Conservation (phyloP, 768 basidiomycete genomes). For the Suillus discolor region DNA sequence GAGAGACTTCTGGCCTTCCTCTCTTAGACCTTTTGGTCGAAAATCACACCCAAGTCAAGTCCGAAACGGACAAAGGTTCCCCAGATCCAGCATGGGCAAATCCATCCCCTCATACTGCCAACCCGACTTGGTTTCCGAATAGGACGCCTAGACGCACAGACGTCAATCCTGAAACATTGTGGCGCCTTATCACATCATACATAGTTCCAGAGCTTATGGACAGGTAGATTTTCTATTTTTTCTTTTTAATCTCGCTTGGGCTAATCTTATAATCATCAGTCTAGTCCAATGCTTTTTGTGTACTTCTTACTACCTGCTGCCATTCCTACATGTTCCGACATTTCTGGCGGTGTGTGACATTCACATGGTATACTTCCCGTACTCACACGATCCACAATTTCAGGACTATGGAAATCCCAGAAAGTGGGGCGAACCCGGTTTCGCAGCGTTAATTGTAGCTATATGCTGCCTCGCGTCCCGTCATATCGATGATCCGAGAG, state of each 20-base stretch:
- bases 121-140: conserved; percentile 81
- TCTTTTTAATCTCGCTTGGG: conserved; percentile 13
- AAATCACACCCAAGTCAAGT: conserved; percentile 50
- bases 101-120: conserved; percentile 36
- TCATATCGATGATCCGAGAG: conserved; percentile 91
- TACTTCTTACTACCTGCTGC: conserved; percentile 91
- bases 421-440: conserved; percentile 96
- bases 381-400: conserved; percentile 18
- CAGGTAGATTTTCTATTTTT: conserved; percentile 53
- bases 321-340: conserved; percentile 89
- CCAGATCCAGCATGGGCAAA: conserved; percentile 32
- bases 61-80: conserved; percentile 32
- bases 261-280: conserved; percentile 38
- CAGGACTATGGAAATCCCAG: conserved; percentile 92
- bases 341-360: conserved; percentile 67
- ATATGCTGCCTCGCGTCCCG: conserved; percentile 90
- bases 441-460: conserved; percentile 92
- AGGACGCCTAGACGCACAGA: conserved; percentile 73
- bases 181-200: conserved; percentile 84
- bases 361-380: conserved; percentile 11
- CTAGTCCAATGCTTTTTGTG: conserved; percentile 85
- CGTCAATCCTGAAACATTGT: conserved; percentile 83
- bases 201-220: conserved; percentile 94
- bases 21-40: conserved; percentile 84
- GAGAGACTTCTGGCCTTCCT: conserved; percentile 90